Conservation (phyloP, 2,329 filamentous ascomycete genomes). For the Metarhizium sp. region DNA sequence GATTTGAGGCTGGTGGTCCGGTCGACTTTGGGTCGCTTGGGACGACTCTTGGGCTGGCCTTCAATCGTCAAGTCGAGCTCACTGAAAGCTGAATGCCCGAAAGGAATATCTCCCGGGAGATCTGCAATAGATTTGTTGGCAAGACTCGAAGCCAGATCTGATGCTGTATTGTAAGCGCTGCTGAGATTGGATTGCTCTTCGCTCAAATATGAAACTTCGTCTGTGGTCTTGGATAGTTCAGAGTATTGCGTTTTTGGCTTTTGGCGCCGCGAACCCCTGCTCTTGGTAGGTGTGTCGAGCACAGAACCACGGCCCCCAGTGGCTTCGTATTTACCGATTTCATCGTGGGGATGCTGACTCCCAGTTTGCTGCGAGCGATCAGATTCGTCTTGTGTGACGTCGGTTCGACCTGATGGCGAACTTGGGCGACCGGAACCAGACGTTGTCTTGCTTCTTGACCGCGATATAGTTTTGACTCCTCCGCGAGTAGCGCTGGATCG, state of each 20-base stretch:
- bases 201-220: slow-evolving; percentile 18
- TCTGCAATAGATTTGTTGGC: slow-evolving; percentile 47
- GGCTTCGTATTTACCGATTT: slow-evolving; percentile 18
- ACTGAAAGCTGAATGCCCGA: slow-evolving; percentile 59
- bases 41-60: slow-evolving; percentile 32
- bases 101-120: slow-evolving; percentile 46
- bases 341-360: slow-evolving; percentile 6
- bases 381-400: slow-evolving; percentile 16
- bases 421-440: slow-evolving; percentile 12
- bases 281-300: slow-evolving; percentile 30
- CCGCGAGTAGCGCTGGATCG: slow-evolving; percentile 13
- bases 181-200: slow-evolving; percentile 20
- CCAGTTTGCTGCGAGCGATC: slow-evolving; percentile 10
- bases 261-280: slow-evolving; percentile 18
- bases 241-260: slow-evolving; percentile 16
- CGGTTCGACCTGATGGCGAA: slow-evolving; percentile 17
- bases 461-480: slow-evolving; percentile 8
- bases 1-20: slow-evolving; percentile 49
- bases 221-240: slow-evolving; percentile 13
- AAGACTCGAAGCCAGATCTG: slow-evolving; percentile 25
- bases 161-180: slow-evolving; percentile 16
- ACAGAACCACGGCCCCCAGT: slow-evolving; percentile 27
- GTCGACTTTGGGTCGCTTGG: slow-evolving; percentile 36
- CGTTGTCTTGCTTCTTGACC: slow-evolving; percentile 18
- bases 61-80: slow-evolving; percentile 48